Percentiles rank a stretch among this genome's conserved stretches.
Conservation (phyloP, 345 rosid species). For the Citrus medica region DNA sequence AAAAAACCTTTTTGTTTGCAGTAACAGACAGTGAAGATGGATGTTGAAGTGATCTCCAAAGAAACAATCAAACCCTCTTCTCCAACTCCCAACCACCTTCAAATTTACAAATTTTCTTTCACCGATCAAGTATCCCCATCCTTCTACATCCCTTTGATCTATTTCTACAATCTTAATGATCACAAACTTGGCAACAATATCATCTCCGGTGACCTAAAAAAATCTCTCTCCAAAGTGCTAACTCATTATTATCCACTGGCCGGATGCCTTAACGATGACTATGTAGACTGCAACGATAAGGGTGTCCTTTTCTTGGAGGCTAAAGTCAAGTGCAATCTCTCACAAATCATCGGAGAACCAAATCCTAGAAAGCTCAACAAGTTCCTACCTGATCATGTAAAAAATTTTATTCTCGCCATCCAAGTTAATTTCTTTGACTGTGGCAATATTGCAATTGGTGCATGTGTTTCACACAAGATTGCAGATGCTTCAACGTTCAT, state of each 20-base stretch:
- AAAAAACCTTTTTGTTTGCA: too few species aligned
- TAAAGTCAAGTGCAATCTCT: not conserved
- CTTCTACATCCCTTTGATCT: conserved; percentile 26
- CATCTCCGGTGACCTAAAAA: not conserved
- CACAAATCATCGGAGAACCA: not conserved
- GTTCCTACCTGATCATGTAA: not conserved
- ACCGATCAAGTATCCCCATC: conserved; percentile 39
- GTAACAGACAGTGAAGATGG: conserved; percentile 10
- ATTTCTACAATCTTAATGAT: conserved; percentile 21
- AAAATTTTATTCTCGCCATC: not conserved
- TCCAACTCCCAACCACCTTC: conserved; percentile 36
- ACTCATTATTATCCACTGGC: not conserved
- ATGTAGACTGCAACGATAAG: not conserved
- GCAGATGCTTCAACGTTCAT: not conserved
- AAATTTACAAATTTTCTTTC: conserved; percentile 29
- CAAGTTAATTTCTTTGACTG: conserved; percentile 1
- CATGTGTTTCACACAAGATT: not conserved
- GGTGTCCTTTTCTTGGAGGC: not conserved
- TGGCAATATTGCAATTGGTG: not conserved
- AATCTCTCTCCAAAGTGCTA: not conserved
- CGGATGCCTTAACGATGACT: not conserved
- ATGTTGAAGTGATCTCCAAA: conserved; percentile 20
- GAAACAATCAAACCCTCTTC: conserved; percentile 34
- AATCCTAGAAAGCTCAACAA: not conserved
- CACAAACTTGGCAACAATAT: too few species aligned